Conservation (phyloP, 306 rosid species). For the Neltuma alba region DNA sequence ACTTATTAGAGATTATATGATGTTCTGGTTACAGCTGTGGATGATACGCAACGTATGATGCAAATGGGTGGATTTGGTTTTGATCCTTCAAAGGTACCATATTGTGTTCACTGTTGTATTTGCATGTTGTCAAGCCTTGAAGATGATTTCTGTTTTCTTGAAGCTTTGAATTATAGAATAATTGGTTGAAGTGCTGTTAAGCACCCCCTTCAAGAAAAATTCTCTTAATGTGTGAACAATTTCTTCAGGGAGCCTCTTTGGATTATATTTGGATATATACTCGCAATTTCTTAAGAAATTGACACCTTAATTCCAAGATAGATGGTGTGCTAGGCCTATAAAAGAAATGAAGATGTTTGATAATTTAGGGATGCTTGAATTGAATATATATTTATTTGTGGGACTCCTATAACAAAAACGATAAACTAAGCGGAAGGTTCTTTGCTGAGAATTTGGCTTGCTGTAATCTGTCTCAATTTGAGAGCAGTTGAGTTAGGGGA, state of each 20-base stretch:
- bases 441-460: too few species aligned
- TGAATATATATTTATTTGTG: too few species aligned
- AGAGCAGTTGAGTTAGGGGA: too few species aligned
- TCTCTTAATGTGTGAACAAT: not conserved
- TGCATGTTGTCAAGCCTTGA: not conserved
- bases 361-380: not conserved
- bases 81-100: conserved; percentile 89
- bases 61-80: conserved; percentile 98
- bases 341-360: not conserved
- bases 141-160: not conserved
- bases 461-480: too few species aligned
- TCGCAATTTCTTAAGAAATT: not conserved
- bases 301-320: not conserved
- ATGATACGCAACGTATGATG: conserved; percentile 98
- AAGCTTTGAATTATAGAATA: not conserved
- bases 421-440: not conserved
- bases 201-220: too few species aligned
- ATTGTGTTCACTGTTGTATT: conserved; percentile 24
- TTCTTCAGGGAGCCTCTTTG: not conserved
- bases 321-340: not conserved
- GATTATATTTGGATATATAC: not conserved
- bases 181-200: conserved; percentile 13
- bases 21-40: conserved; percentile 74
- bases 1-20: conserved; percentile 17
- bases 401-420: too few species aligned